A percentile compares a stretch with the other conserved stretches of the same genome.
phyloP scores from a whole-genome alignment of 768 basidiomycete genomes.

The Zangia roseola region DNA sequence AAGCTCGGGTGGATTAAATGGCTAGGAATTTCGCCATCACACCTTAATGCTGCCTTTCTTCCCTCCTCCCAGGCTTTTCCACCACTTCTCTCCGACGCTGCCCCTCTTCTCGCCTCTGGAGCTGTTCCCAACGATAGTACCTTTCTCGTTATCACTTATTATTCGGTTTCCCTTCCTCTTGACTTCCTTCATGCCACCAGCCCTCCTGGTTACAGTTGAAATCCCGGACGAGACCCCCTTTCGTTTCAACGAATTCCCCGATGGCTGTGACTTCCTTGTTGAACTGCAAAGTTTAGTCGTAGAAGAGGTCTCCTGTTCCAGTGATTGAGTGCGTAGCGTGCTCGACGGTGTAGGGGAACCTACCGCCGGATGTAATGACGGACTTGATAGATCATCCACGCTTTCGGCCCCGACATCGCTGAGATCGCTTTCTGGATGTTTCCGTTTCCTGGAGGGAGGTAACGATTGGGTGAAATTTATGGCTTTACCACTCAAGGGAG shows the following conservation, averaged over 20 bases:
- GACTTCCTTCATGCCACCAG: constrained; percentile 8
- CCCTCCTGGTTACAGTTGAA: constrained; percentile 46
- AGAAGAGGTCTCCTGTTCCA: background rate
- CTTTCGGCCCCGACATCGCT: background rate
- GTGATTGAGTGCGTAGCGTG: background rate
- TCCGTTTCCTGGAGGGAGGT: constrained; percentile 11
- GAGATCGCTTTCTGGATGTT: background rate
- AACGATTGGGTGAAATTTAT: background rate
- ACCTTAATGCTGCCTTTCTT: constrained; percentile 6
- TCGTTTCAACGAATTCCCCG: constrained; percentile 14
- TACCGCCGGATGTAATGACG: background rate
- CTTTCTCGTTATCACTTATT: constrained; percentile 12
- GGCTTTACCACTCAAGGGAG: background rate
- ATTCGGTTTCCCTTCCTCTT: constrained; percentile 2
- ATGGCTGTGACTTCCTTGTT: background rate
- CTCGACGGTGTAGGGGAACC: background rate
- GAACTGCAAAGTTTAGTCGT: background rate
- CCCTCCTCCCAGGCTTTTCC: constrained; percentile 40
- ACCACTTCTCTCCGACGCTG: constrained; percentile 36
- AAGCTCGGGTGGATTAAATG: too few relatives aligned
- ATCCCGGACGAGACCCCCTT: constrained; percentile 67
- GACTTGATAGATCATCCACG: background rate
- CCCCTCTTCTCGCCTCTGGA: background rate
- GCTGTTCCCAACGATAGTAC: background rate
- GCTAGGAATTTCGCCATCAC: background rate